Base-by-base conservation (phyloP, 108 stramenopile genomes). In the Stephanodiscus minutulus region DNA sequence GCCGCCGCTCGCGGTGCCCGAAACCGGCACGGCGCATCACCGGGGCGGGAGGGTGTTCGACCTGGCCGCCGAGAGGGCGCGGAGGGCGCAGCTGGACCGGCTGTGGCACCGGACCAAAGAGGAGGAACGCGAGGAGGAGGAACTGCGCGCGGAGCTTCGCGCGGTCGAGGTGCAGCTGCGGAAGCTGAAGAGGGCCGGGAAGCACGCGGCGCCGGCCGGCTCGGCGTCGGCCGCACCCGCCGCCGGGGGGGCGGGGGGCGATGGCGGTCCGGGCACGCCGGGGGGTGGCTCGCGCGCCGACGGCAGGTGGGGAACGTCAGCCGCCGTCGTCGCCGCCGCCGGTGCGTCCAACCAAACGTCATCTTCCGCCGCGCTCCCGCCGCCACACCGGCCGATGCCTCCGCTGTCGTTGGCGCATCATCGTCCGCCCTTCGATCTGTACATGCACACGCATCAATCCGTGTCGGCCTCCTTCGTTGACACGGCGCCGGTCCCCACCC, bases 101-200 rank as follows among this genome's bases (percentile, higher is more conserved):
- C 49, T 89, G 29, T 96, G 91, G 91, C 83, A 83, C 47, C 72
- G 91, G 52, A 81, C 88, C 61, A 91, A 92, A 68, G 92, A 87
- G 41, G 92, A 96, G 56, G 95, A 94, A 76, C 50, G 33, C 25
- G 92, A 94, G 65, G 95, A 94, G 66, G 64, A 76, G 22, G 67
- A 60, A 43, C 66, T 96, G 15, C 83, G 91, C 15, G 87, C 86
- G 25, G 95, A 96, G 73, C 70, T 96, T 35, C 70, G 79, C 56
- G 49, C 64, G 27, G 84, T 96, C 10, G 95, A 96, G 68, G 79
- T 82, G 37, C 91, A 96, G 66, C 67, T 94, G 22, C 77, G 95
- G 27, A 92, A 92, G 72, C 61, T 94, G 35, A 96, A 94, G 67
- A 94, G 92, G 68, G 61, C 61, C 10, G 91, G 91, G 3, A 86